phyloP scores from a whole-genome alignment of 805 yeast species.

The Yamadazyma laniorum region DNA sequence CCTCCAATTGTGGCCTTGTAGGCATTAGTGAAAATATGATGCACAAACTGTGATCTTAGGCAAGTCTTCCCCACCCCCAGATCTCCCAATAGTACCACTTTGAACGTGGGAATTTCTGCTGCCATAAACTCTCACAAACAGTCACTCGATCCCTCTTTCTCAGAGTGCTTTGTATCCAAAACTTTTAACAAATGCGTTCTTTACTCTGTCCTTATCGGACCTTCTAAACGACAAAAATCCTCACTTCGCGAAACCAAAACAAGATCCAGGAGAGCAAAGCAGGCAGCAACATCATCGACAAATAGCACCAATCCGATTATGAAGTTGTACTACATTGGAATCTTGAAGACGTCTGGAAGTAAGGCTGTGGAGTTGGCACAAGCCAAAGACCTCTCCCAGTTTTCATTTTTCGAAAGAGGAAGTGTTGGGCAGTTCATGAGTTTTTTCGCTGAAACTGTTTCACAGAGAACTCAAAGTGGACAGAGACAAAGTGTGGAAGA shows the following conservation, averaged over 20 bases:
- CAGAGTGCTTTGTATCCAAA: too few relatives aligned
- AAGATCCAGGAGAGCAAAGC: not conserved
- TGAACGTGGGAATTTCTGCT: slow-evolving; percentile 21
- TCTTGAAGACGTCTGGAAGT: slow-evolving; percentile 58
- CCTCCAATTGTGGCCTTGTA: slow-evolving; percentile 62
- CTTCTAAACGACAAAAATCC: too few relatives aligned
- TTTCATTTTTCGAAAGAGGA: slow-evolving; percentile 83
- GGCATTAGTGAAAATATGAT: slow-evolving; percentile 53
- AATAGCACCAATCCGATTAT: too few relatives aligned
- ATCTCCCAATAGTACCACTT: slow-evolving; percentile 57
- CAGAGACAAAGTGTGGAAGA: slow-evolving; percentile 95
- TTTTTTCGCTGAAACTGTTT: slow-evolving; percentile 87
- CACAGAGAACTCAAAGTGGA: slow-evolving; percentile 82
- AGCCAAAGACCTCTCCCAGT: slow-evolving; percentile 79
- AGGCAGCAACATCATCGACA: slow-evolving; percentile 1
- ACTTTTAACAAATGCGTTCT: too few relatives aligned
- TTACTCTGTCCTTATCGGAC: too few relatives aligned
- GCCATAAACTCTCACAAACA: too few relatives aligned
- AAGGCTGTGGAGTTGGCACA: slow-evolving; percentile 74
- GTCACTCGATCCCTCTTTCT: too few relatives aligned
- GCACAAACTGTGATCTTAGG: slow-evolving; percentile 52
- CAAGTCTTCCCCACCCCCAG: slow-evolving; percentile 63
- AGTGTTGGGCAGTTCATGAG: slow-evolving; percentile 91
- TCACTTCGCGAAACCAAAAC: not conserved
- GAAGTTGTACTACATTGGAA: slow-evolving; percentile 91